phyloP scores from a whole-genome alignment of 2,329 filamentous ascomycete species.

The Passalora sequoiae region DNA sequence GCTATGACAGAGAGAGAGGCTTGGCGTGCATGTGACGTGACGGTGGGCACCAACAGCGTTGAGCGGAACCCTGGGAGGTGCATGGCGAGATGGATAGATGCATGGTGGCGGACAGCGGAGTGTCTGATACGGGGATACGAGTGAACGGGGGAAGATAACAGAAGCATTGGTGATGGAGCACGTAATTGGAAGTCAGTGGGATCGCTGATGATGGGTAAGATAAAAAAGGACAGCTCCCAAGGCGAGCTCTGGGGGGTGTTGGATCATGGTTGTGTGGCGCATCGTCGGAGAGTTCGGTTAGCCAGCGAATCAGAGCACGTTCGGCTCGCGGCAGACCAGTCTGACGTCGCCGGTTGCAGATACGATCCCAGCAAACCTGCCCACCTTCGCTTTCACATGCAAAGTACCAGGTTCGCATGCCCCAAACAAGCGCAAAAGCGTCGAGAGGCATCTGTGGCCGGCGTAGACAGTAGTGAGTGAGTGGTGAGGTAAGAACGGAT shows the following conservation, averaged over 20 bases:
- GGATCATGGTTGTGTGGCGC: background rate
- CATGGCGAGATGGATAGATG: background rate
- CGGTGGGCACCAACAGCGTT: background rate
- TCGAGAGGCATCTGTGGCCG: too few relatives aligned
- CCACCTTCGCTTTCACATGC: slow-evolving; percentile 6
- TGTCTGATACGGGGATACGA: background rate
- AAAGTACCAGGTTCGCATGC: background rate
- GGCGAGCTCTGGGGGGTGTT: background rate
- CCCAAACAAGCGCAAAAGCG: too few relatives aligned
- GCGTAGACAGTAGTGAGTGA: background rate
- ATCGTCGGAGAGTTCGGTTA: background rate
- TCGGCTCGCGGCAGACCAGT: background rate
- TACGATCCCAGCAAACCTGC: slow-evolving; percentile 1
- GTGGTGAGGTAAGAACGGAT: slow-evolving; percentile 7
- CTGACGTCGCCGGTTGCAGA: background rate
- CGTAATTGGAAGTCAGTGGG: background rate
- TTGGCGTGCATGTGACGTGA: background rate
- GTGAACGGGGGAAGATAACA: background rate
- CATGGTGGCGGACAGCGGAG: slow-evolving; percentile 2
- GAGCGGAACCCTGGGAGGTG: background rate
- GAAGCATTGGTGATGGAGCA: background rate
- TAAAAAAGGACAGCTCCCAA: background rate
- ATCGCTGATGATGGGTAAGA: slow-evolving; percentile 4
- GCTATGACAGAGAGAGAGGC: background rate
- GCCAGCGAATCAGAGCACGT: too few relatives aligned